Percentiles rank a stretch among this genome's conserved stretches.
These are phyloP conservation scores for Chaetomiaceae sp. DNA, from an alignment of 2,329 filamentous ascomycete species.

Conservation along the genomic window DNA sequence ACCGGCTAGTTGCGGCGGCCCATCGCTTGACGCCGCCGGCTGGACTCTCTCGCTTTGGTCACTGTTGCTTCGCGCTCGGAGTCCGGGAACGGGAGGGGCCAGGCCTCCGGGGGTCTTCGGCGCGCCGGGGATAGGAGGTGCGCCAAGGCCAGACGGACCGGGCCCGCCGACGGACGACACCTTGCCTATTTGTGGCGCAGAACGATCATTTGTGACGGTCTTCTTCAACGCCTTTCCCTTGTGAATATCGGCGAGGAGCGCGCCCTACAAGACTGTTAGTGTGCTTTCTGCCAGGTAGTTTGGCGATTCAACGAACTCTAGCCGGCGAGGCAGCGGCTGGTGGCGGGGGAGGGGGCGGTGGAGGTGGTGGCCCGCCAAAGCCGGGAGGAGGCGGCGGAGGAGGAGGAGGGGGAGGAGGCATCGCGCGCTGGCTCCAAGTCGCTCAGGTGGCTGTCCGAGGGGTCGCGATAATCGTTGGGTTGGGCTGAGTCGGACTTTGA, in stretches of 20 bases:
- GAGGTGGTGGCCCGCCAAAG: constrained; percentile 53
- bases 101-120: constrained; percentile 57
- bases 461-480: not conserved
- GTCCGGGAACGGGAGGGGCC: constrained; percentile 64
- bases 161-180: constrained; percentile 45
- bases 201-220: constrained; percentile 86
- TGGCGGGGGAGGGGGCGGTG: constrained; percentile 58
- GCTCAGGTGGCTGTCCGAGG: too few relatives aligned
- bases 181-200: constrained; percentile 66
- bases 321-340: constrained; percentile 52
- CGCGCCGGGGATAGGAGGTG: constrained; percentile 73
- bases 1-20: constrained; percentile 76
- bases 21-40: constrained; percentile 41
- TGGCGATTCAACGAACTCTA: constrained; percentile 51
- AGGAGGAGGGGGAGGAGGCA: constrained; percentile 59
- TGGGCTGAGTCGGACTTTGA: not conserved
- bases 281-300: not conserved
- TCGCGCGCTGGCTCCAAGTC: constrained; percentile 17
- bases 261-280: constrained; percentile 55
- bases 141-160: constrained; percentile 61
- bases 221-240: constrained; percentile 81
- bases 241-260: constrained; percentile 79
- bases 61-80: constrained; percentile 75
- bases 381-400: constrained; percentile 61
- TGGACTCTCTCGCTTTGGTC: constrained; percentile 57